Conservation (phyloP, 495 filamentous ascomycete genomes). For the Daldinia vernicosa region DNA sequence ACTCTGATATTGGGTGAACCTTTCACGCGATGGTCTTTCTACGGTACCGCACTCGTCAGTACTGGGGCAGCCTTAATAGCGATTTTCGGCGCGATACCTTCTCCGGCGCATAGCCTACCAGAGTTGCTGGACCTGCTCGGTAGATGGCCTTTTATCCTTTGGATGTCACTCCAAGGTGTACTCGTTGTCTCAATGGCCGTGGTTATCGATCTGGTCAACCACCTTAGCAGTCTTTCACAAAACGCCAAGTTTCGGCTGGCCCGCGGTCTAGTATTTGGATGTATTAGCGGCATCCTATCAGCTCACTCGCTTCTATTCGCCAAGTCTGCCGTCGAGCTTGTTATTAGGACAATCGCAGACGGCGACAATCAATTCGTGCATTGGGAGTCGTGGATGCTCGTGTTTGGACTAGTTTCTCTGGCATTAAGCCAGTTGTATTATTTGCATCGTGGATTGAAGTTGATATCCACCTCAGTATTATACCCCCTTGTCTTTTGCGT, state of each 20-base stretch:
- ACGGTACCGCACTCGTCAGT: conserved; percentile 88
- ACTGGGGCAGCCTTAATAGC: conserved; percentile 88
- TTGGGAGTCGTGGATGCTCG: conserved; percentile 96
- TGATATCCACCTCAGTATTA: conserved; percentile 93
- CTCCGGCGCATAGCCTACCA: conserved; percentile 86
- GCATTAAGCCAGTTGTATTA: conserved; percentile 95
- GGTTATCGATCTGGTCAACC: conserved; percentile 65
- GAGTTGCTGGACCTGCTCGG: conserved; percentile 82
- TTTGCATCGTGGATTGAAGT: conserved; percentile 89
- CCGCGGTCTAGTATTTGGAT: conserved; percentile 87
- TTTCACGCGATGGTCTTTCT: conserved; percentile 89
- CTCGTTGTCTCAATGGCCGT: conserved; percentile 74
- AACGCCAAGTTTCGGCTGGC: conserved; percentile 75
- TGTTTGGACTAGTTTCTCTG: conserved; percentile 80
- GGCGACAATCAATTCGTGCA: conserved; percentile 92
- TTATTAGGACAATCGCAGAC: conserved; percentile 92
- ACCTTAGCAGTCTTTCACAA: conserved; percentile 60
- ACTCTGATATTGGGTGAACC: conserved; percentile 92
- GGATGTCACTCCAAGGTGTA: conserved; percentile 83
- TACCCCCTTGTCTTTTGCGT: conserved; percentile 99
- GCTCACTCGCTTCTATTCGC: conserved; percentile 93
- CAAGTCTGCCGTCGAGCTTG: conserved; percentile 94
- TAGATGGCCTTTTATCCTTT: conserved; percentile 80
- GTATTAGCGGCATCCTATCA: conserved; percentile 90
- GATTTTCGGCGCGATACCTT: conserved; percentile 92